phyloP scores from a whole-genome alignment of 495 filamentous ascomycete species.

The Sporormia fimetaria region DNA sequence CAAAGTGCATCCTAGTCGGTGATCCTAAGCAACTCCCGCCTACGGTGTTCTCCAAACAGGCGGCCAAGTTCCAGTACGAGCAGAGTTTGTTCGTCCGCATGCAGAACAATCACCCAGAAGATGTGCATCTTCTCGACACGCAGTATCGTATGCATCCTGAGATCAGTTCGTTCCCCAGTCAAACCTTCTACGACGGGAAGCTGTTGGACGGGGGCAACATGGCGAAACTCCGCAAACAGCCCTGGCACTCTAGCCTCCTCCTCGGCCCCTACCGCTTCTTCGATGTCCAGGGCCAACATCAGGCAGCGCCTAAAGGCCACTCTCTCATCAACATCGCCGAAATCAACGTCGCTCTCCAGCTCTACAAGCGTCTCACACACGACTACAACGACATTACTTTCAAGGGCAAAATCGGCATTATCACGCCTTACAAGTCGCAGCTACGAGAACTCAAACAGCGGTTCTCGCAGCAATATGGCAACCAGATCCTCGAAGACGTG shows the following conservation, averaged over 20 bases:
- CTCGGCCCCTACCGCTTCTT: conserved; percentile 96
- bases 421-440: conserved; percentile 94
- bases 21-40: conserved; percentile 96
- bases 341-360: conserved; percentile 66
- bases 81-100: conserved; percentile 97
- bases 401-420: conserved; percentile 81
- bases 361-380: conserved; percentile 63
- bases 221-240: conserved; percentile 56
- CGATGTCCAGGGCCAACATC: conserved; percentile 81
- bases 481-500: conserved; percentile 59
- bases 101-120: conserved; percentile 77
- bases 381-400: conserved; percentile 63
- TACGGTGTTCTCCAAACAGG: conserved; percentile 87
- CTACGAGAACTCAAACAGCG: conserved; percentile 62
- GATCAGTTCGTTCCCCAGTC: conserved; percentile 80
- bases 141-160: conserved; percentile 99
- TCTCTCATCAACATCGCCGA: conserved; percentile 87
- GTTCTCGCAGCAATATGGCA: conserved; percentile 61
- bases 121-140: conserved; percentile 88
- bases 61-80: conserved; percentile 87
- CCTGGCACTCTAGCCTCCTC: conserved; percentile 73
- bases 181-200: conserved; percentile 79
- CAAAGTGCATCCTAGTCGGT: conserved; percentile 93
- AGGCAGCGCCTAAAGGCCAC: conserved; percentile 61
- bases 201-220: conserved; percentile 77